Evolutionary conservation across 768 basidiomycete genomes (phyloP).

Genomic region (Rhodotorula kratochvilovae): DNA sequence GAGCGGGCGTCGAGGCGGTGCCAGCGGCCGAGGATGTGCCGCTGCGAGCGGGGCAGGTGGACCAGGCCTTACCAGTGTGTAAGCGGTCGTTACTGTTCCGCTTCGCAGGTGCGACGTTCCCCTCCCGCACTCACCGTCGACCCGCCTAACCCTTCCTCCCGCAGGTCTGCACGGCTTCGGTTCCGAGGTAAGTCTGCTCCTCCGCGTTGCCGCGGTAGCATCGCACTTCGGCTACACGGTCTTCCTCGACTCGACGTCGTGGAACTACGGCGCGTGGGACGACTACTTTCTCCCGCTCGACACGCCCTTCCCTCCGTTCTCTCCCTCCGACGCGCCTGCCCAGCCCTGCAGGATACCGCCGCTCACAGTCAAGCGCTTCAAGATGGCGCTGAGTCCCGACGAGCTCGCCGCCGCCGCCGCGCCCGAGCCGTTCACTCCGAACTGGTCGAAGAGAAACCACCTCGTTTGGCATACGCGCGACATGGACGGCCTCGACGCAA

Average conservation of each 20-base stretch:
- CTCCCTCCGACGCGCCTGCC: neutral
- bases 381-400: neutral
- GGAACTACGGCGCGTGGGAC: slow-evolving; percentile 35
- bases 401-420: neutral
- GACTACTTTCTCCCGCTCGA: slow-evolving; percentile 20
- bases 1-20: neutral
- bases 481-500: slow-evolving; percentile 30
- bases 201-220: slow-evolving; percentile 25
- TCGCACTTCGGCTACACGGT: slow-evolving; percentile 28
- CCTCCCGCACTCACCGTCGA: neutral
- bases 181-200: slow-evolving; percentile 28
- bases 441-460: slow-evolving; percentile 10
- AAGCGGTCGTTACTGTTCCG: slow-evolving; percentile 22
- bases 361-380: neutral
- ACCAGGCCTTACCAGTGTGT: slow-evolving; percentile 6
- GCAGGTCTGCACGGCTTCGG: slow-evolving; percentile 35
- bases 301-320: slow-evolving; percentile 3
- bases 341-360: neutral
- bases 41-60: too few species aligned
- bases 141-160: neutral
- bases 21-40: neutral
- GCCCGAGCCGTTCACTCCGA: neutral
- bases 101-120: slow-evolving; percentile 18
- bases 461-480: slow-evolving; percentile 25
- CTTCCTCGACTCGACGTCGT: slow-evolving; percentile 13